Evolutionary conservation across 805 yeast species (phyloP).

Genomic region (Myxozyma monticola): DNA sequence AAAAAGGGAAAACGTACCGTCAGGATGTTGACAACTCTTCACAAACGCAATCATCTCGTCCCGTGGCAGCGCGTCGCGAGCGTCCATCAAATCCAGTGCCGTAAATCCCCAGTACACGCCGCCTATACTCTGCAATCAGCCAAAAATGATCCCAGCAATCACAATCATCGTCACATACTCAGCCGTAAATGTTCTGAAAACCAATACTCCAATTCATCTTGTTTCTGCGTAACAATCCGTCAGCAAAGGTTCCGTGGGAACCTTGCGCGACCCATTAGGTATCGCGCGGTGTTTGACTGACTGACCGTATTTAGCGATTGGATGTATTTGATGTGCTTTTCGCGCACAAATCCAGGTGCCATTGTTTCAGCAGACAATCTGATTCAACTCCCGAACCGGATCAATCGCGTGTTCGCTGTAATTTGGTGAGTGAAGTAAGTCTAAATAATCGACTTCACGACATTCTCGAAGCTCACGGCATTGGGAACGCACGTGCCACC

Average conservation of each 20-base stretch:
- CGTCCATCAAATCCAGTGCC: conserved; percentile 62
- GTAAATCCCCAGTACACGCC: conserved; percentile 96
- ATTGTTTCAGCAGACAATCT: conserved; percentile 1
- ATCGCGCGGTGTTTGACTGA: too few species aligned
- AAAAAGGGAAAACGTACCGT: conserved; percentile 33
- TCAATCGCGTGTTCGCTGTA: too few species aligned
- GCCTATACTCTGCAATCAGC: conserved; percentile 36
- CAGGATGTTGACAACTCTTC: conserved; percentile 54
- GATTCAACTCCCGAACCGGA: neutral
- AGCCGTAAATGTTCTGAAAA: conserved; percentile 83
- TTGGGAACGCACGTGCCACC: too few species aligned
- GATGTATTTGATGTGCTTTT: conserved; percentile 63
- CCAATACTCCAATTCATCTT: conserved; percentile 76
- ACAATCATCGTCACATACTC: conserved; percentile 41
- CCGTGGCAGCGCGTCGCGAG: conserved; percentile 57
- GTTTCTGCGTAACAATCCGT: conserved; percentile 43
- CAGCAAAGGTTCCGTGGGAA: too few species aligned
- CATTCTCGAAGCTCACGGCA: too few species aligned
- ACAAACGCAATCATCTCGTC: conserved; percentile 70
- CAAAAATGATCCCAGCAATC: neutral
- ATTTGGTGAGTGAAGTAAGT: too few species aligned
- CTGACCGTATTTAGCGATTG: conserved; percentile 49
- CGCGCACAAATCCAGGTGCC: conserved; percentile 36
- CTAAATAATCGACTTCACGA: too few species aligned
- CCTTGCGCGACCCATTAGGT: too few species aligned